Base-by-base conservation (phyloP, 192 early-diverging fungal species). In the Diversispora epigaea region DNA sequence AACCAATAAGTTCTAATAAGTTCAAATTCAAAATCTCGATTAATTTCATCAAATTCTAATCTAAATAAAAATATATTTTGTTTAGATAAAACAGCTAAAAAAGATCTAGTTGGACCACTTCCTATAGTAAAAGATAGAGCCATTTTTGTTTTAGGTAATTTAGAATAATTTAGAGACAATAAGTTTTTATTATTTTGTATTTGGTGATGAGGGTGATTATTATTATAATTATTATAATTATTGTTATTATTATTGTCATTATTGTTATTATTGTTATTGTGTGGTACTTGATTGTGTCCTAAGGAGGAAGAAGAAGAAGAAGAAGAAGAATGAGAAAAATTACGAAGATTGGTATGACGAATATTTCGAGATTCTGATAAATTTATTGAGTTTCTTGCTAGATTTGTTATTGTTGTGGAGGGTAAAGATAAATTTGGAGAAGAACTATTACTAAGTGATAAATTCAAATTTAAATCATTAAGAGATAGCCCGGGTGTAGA, bases 51-150 rank as follows among this genome's bases (percentile, higher is more conserved):
- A 58, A 32, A 55, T 41, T 72, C 70, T 45, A 72, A 19, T 55
- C 58, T 55, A 56, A 72, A 72, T 8, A 72, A 45, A 45, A 57
- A 72, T 21, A 72, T 72, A 72, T 72, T 72, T 44, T 72, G 70
- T 25, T 58, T 72, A 39, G 70, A 55, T 43, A 72, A 15, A 19
- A 41, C 70, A 11, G 70, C 55, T 15, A 72, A 14, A 39, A 58
- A 72, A 8, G 70, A 44, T 72, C 56, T 55, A 5, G 55, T 39
- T 15, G 56, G 54, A 3, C 70, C 70, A 25, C 15, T 60, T 19
- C 70, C 39, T 55, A 58, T 8, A 12, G 44, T 41, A 17, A 72
- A 72, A 15, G 70, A 60, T 58, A 72, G 0, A 0, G 54, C 32
- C 56, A 72, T 58, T 22, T 12, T 72, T 43, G 70, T 72, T 4